These are phyloP conservation scores for Phytophthora pistaciae DNA, from an alignment of 352 stramenopile genomes.

Conservation along the genomic window DNA sequence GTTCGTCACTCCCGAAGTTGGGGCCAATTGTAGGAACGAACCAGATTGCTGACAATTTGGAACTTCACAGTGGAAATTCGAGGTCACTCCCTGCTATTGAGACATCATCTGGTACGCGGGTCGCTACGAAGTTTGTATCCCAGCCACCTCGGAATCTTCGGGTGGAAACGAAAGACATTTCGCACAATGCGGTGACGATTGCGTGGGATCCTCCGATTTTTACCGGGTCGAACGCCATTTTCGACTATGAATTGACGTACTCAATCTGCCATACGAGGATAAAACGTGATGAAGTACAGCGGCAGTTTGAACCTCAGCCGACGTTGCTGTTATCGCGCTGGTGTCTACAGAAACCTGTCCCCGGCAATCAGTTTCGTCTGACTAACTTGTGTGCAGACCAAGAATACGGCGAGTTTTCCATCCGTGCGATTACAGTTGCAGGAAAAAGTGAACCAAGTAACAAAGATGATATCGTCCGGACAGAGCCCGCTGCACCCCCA, in stretches of 20 bases:
- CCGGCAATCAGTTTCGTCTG: conserved; percentile 55
- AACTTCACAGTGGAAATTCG: background rate
- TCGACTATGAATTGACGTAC: conserved; percentile 74
- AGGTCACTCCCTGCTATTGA: conserved; percentile 5
- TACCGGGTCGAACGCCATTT: conserved; percentile 67
- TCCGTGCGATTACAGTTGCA: conserved; percentile 64
- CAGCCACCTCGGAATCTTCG: conserved; percentile 74
- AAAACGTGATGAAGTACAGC: conserved; percentile 18
- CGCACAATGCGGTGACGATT: conserved; percentile 56
- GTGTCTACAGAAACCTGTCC: conserved; percentile 61
- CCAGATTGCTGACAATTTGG: conserved; percentile 33
- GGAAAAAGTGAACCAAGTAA: conserved; percentile 67
- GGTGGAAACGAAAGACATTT: conserved; percentile 36
- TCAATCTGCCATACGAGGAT: conserved; percentile 34
- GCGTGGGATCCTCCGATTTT: conserved; percentile 79
- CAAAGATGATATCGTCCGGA: conserved; percentile 42
- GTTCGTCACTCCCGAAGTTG: conserved; percentile 4
- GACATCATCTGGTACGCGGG: background rate
- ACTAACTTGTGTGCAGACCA: conserved; percentile 48
- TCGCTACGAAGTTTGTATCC: conserved; percentile 54
- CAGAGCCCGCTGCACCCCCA: conserved; percentile 41
- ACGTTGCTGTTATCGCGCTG: conserved; percentile 52
- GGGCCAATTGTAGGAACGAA: conserved; percentile 21
- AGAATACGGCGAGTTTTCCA: conserved; percentile 56
- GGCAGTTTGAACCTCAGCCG: conserved; percentile 32